A percentile compares a stretch with the other conserved stretches of the same genome.
Evolutionary conservation across 2,329 filamentous ascomycete genomes (phyloP).

Genomic region (Ilyonectria sp.): DNA sequence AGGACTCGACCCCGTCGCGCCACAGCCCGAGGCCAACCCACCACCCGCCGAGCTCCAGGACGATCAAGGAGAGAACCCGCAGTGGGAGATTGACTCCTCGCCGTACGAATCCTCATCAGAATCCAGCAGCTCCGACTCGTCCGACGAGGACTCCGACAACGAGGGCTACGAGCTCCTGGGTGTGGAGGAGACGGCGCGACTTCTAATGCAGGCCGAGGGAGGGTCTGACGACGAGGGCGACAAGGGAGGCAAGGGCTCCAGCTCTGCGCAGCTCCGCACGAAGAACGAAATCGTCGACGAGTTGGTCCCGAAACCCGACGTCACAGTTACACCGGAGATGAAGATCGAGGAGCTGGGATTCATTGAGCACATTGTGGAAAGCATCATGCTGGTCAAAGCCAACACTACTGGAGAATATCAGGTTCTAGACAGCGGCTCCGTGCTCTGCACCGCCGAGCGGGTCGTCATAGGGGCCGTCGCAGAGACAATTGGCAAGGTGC

Average conservation of each 20-base stretch:
- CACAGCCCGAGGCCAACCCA: slow-evolving; percentile 34
- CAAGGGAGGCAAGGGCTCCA: slow-evolving; percentile 57
- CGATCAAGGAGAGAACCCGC: slow-evolving; percentile 68
- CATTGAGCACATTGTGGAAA: slow-evolving; percentile 85
- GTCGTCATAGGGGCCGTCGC: slow-evolving; percentile 85
- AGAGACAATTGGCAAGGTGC: slow-evolving; percentile 88
- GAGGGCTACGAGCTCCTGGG: slow-evolving; percentile 82
- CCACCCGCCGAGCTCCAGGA: slow-evolving; percentile 47
- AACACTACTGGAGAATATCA: slow-evolving; percentile 85
- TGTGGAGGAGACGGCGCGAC: slow-evolving; percentile 85
- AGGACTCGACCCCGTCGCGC: slow-evolving; percentile 48
- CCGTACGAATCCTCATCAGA: slow-evolving; percentile 79
- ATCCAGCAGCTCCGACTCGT: slow-evolving; percentile 71
- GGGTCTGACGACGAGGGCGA: slow-evolving; percentile 85
- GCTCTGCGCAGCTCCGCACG: slow-evolving; percentile 74
- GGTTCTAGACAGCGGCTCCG: slow-evolving; percentile 87
- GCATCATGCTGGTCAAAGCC: slow-evolving; percentile 83
- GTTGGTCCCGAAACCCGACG: slow-evolving; percentile 79
- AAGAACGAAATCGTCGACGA: slow-evolving; percentile 84
- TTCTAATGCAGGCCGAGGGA: slow-evolving; percentile 87
- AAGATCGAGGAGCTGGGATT: slow-evolving; percentile 82
- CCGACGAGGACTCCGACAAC: slow-evolving; percentile 71
- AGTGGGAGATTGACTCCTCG: slow-evolving; percentile 89
- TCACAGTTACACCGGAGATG: slow-evolving; percentile 84
- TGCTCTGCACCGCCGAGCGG: slow-evolving; percentile 84